phyloP scores from a whole-genome alignment of 495 filamentous ascomycete genomes.

The Aspergillus bridgeri region DNA sequence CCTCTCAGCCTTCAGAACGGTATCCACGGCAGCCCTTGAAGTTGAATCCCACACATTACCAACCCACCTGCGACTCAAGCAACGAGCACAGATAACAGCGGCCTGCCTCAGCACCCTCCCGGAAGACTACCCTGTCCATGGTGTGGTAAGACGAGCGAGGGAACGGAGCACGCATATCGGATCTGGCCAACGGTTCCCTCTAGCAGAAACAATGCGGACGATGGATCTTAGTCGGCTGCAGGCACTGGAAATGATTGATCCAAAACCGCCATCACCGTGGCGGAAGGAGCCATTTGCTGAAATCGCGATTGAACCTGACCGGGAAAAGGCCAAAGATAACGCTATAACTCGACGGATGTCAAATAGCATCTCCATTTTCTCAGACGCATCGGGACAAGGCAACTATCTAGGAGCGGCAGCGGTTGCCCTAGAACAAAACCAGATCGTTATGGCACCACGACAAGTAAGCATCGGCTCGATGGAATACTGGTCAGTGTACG shows the following conservation, averaged over 20 bases:
- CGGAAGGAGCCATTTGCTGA: conserved; percentile 16
- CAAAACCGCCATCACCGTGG: conserved; percentile 19
- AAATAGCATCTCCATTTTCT: conserved; percentile 19
- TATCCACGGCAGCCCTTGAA: no score
- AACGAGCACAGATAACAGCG: not conserved
- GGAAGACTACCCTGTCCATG: conserved; percentile 10
- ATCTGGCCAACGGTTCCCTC: conserved; percentile 10
- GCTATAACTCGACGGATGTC: conserved; percentile 2
- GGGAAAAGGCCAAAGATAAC: conserved; percentile 18
- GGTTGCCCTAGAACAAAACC: no score
- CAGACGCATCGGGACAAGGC: conserved; percentile 19
- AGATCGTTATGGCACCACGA: not conserved
- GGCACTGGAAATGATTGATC: conserved; percentile 22
- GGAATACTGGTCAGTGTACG: conserved; percentile 23
- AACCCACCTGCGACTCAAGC: no score
- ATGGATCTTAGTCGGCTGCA: conserved; percentile 5
- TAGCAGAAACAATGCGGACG: conserved; percentile 21
- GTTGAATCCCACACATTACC: no score
- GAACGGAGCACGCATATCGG: conserved; percentile 11
- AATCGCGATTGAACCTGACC: conserved; percentile 20
- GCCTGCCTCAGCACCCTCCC: not conserved
- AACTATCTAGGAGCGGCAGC: conserved; percentile 18
- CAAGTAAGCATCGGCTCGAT: conserved; percentile 18
- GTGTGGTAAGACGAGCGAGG: conserved; percentile 9
- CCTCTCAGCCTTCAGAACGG: no score